Conservation (phyloP, 2,329 filamentous ascomycete species). For the Aspergillus brunneoviolaceus region DNA sequence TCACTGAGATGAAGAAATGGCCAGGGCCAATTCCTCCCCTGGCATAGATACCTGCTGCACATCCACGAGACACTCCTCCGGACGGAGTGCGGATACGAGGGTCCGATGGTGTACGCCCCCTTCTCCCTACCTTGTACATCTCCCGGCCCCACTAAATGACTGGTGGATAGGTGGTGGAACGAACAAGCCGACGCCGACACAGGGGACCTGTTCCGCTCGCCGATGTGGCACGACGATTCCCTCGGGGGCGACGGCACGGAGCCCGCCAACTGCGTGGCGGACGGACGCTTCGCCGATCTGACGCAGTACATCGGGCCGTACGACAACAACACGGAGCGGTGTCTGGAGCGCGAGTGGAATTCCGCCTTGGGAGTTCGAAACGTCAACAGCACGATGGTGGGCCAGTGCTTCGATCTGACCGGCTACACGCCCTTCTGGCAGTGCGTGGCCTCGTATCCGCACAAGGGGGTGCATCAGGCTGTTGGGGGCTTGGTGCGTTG, state of each 20-base stretch:
- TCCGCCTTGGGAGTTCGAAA: not conserved
- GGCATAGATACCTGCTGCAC: not conserved
- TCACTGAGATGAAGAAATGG: too few relatives aligned
- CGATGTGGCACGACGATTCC: not conserved
- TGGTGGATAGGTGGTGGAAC: not conserved
- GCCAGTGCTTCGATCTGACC: not conserved
- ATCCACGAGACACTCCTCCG: not conserved
- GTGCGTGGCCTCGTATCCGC: not conserved
- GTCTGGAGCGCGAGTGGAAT: not conserved
- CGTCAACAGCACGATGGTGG: not conserved
- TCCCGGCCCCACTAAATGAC: too few relatives aligned
- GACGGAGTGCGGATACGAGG: not conserved
- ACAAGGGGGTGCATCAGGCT: not conserved
- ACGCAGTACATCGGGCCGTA: too few relatives aligned
- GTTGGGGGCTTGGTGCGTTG: not conserved
- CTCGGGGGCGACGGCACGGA: too few relatives aligned
- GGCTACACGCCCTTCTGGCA: not conserved
- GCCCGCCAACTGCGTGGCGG: too few relatives aligned
- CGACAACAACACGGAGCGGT: too few relatives aligned
- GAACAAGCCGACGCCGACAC: not conserved
- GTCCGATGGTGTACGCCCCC: not conserved
- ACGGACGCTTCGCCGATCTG: too few relatives aligned
- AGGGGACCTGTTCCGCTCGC: not conserved
- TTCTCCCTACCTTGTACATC: too few relatives aligned
- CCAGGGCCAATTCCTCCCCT: not conserved